Evolutionary conservation across 2,329 filamentous ascomycete species (phyloP).

Genomic region (Stachybotrys chlorohalonatus): DNA sequence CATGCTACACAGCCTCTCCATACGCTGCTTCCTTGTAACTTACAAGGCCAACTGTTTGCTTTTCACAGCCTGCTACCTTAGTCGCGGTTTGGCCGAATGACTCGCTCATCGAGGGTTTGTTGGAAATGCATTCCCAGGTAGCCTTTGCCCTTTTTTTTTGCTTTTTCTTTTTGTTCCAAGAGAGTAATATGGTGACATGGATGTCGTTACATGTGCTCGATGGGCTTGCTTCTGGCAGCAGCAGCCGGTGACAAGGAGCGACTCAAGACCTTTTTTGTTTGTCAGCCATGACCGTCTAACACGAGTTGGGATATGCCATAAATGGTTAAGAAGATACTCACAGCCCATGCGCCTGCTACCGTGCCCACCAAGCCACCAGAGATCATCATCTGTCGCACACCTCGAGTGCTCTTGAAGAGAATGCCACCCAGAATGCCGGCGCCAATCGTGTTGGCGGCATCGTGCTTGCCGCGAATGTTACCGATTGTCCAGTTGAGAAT

Average conservation of each 20-base stretch:
- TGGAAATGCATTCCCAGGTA: too few relatives aligned
- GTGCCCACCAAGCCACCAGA: conserved; percentile 83
- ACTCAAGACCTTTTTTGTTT: conserved; percentile 8
- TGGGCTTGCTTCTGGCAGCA: not conserved
- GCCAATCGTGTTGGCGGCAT: conserved; percentile 77
- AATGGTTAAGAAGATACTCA: conserved; percentile 36
- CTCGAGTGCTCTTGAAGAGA: conserved; percentile 93
- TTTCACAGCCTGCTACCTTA: not conserved
- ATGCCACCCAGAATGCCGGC: conserved; percentile 85
- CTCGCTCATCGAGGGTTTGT: too few relatives aligned
- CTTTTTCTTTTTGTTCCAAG: conserved; percentile 6
- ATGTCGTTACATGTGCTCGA: not conserved
- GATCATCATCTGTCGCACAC: conserved; percentile 85
- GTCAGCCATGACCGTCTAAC: not conserved
- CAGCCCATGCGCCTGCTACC: conserved; percentile 81
- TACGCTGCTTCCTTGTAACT: not conserved
- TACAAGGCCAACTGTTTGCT: not conserved
- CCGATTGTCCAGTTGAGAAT: conserved; percentile 80
- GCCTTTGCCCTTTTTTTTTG: too few relatives aligned
- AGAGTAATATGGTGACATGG: conserved; percentile 20
- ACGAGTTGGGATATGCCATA: not conserved
- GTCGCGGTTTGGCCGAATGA: not conserved
- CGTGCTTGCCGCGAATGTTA: conserved; percentile 73
- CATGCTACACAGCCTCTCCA: conserved; percentile 23
- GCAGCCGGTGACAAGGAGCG: conserved; percentile 3